Percentiles rank a stretch among this genome's conserved stretches.
Conservation (phyloP, 2,329 filamentous ascomycete species). For the Fusarium neocosmosporiellum region DNA sequence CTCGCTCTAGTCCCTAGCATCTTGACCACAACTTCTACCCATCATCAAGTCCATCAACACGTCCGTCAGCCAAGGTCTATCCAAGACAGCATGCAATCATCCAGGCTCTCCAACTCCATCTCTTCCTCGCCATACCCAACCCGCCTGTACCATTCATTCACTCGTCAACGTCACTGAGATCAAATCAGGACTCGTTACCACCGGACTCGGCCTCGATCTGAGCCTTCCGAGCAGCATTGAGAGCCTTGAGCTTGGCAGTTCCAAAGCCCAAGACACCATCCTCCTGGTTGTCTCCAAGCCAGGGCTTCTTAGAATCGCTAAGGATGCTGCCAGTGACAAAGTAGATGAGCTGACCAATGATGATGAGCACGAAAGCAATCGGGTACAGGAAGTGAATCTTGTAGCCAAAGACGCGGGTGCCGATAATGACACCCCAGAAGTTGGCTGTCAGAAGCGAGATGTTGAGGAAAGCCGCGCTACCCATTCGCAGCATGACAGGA, state of each 20-base stretch:
- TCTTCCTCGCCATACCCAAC: background rate
- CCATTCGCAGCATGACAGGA: constrained; percentile 89
- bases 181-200: constrained; percentile 1
- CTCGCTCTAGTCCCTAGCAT: background rate
- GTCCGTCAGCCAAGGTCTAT: background rate
- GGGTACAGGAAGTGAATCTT: constrained; percentile 91
- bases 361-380: constrained; percentile 92
- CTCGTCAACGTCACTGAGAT: background rate
- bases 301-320: constrained; percentile 93
- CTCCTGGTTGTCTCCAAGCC: constrained; percentile 90
- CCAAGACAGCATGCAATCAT: background rate
- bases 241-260: constrained; percentile 83
- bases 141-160: background rate
- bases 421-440: constrained; percentile 97
- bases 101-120: background rate
- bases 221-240: constrained; percentile 64
- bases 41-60: no score
- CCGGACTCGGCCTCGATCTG: constrained; percentile 45
- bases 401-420: constrained; percentile 85
- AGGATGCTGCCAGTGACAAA: constrained; percentile 85
- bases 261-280: constrained; percentile 82
- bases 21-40: background rate
- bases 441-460: constrained; percentile 93
- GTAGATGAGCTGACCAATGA: constrained; percentile 86
- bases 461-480: constrained; percentile 94